phyloP scores from a whole-genome alignment of 2,329 filamentous ascomycete species.

The Periconia sp. region DNA sequence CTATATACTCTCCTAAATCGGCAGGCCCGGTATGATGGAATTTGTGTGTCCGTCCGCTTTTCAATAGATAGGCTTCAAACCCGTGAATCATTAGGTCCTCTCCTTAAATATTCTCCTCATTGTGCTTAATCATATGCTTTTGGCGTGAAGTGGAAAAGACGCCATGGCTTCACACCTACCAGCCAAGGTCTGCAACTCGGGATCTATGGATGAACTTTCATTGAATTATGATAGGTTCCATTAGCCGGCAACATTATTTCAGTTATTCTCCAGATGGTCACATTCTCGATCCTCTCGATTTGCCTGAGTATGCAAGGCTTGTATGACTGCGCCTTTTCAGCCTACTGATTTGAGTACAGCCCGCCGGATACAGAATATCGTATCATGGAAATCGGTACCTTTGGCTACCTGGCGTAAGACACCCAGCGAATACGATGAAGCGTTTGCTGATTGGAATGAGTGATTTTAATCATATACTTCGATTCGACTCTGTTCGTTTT shows the following conservation, averaged over 20 bases:
- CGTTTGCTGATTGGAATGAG: constrained; percentile 41
- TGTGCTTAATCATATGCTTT: too few species aligned
- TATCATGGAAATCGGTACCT: constrained; percentile 27
- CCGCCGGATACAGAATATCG: constrained; percentile 29
- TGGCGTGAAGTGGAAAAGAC: too few species aligned
- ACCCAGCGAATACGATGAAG: background rate
- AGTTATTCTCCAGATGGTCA: constrained; percentile 26
- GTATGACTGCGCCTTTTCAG: background rate
- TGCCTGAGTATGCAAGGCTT: constrained; percentile 17
- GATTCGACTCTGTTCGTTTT: constrained; percentile 68
- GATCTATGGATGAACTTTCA: too few species aligned
- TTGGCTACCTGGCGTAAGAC: constrained; percentile 26
- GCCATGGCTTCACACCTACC: too few species aligned
- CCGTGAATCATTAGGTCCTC: too few species aligned
- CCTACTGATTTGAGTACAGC: constrained; percentile 16
- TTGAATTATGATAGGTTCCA: constrained; percentile 22
- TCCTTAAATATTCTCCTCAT: too few species aligned
- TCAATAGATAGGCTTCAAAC: too few species aligned
- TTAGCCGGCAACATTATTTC: constrained; percentile 28
- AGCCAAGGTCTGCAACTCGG: too few species aligned
- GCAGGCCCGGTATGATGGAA: too few species aligned
- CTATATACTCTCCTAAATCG: too few species aligned
- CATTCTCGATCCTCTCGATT: constrained; percentile 28
- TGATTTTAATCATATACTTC: constrained; percentile 65
- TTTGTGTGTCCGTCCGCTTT: too few species aligned